Evolutionary conservation across 495 filamentous ascomycete species (phyloP), one percentile per base, ranked within the genome.

Genomic region (Aspergillus homomorphus): DNA sequence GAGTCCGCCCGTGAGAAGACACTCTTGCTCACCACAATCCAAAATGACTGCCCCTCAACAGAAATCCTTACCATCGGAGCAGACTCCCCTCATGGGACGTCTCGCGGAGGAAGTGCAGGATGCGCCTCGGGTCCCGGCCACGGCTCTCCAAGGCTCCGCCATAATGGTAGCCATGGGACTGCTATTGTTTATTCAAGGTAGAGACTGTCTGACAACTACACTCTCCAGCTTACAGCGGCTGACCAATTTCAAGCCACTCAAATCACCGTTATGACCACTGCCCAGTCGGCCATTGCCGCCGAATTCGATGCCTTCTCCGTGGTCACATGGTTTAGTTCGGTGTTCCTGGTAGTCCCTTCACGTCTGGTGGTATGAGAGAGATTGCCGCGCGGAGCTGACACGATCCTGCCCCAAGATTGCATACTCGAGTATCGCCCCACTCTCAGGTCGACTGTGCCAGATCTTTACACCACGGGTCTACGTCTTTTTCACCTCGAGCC

Each of bases 231-330:
- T 12, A 50, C 20, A 28, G 28, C 0, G 14, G 4, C 21, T 23
- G 26, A 28, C 26, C 57, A 30, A 12, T 44, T 44, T n/a, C n/a
- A n/a, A 87, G 85, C 85, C 4, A 82, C 80, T 60, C 92, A 93
- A 69, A 89, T 90, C 77, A 86, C 83, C 24, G 84, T 89, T 62
- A 84, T 93, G 59, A 88, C 86, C 5, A 91, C 89, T 23, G 87
- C 85, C 1, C 88, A 91, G 69, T 87, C 84, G 2, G 73, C 75
- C 42, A 90, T 93, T 62, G 87, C 88, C 1, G 77, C 77, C 19
- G 88, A 91, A 57, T 73, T 91, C 0, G 78, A 90, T 76, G 82
- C 87, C 9, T 91, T 88, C 65, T 82, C 83, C 23, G 70, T 84
- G 45, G 84, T 83, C 19, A 86, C 82, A 60, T 93, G 89, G 89